These are phyloP conservation scores for Auriscalpium orientale DNA, from an alignment of 768 basidiomycete genomes.

Conservation along the genomic window DNA sequence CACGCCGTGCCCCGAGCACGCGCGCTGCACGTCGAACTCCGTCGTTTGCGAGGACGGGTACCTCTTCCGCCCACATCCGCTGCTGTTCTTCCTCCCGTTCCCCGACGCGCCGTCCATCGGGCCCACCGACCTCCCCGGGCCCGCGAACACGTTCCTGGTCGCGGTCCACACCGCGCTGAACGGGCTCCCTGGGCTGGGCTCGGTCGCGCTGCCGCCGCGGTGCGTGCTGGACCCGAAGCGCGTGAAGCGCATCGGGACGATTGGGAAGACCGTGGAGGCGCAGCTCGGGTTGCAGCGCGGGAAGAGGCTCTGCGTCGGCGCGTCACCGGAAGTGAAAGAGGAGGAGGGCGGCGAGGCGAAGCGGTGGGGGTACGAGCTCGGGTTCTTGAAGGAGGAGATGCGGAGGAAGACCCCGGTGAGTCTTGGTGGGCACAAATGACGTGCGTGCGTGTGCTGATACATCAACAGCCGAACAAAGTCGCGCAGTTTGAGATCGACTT, in stretches of 20 bases:
- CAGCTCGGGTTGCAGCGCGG: slow-evolving; percentile 59
- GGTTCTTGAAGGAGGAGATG: slow-evolving; percentile 47
- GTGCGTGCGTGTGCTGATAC: not conserved
- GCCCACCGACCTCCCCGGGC: slow-evolving; percentile 23
- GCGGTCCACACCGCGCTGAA: slow-evolving; percentile 28
- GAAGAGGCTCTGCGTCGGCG: slow-evolving; percentile 54
- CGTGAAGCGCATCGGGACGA: slow-evolving; percentile 61
- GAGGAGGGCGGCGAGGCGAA: slow-evolving; percentile 62
- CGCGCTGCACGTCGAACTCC: slow-evolving; percentile 45
- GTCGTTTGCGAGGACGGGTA: slow-evolving; percentile 66
- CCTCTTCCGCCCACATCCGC: slow-evolving; percentile 49
- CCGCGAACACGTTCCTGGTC: slow-evolving; percentile 22
- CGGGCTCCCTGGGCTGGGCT: slow-evolving; percentile 72
- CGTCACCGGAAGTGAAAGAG: slow-evolving; percentile 30
- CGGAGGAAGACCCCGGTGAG: slow-evolving; percentile 50
- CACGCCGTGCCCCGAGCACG: slow-evolving; percentile 58
- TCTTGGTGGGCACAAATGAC: not conserved
- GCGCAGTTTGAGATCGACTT: slow-evolving; percentile 64
- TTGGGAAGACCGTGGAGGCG: slow-evolving; percentile 68
- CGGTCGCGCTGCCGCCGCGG: slow-evolving; percentile 66
- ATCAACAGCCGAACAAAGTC: slow-evolving; percentile 43
- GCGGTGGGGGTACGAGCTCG: slow-evolving; percentile 67
- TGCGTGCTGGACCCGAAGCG: slow-evolving; percentile 75
- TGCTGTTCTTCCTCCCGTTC: slow-evolving; percentile 31
- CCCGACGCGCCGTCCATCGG: slow-evolving; percentile 32